Conservation (phyloP, 208 protist genomes). For the Acanthamoeba lenticulata region DNA sequence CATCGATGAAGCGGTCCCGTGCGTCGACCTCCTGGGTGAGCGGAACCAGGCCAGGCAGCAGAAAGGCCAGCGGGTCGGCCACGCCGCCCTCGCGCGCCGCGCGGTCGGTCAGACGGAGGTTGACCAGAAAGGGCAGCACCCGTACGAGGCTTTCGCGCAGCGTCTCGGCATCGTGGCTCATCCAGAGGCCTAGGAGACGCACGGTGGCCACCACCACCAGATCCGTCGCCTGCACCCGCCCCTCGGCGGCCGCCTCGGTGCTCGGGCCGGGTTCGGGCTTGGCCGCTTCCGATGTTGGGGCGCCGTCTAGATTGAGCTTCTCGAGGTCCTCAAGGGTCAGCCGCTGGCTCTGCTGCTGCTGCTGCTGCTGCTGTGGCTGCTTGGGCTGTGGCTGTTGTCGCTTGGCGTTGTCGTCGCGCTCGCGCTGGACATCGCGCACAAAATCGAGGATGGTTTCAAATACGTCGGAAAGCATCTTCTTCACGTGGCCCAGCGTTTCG, state of each 20-base stretch:
- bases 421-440: slow-evolving; percentile 9
- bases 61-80: slow-evolving; percentile 56
- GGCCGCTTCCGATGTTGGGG: not conserved
- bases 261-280: not conserved
- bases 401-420: not conserved
- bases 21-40: slow-evolving; percentile 57
- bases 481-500: not conserved
- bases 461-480: slow-evolving; percentile 35
- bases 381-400: not conserved
- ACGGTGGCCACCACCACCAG: slow-evolving; percentile 51
- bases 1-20: slow-evolving; percentile 27
- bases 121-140: slow-evolving; percentile 18
- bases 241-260: not conserved
- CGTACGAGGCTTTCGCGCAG: not conserved
- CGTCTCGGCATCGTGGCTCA: slow-evolving; percentile 59
- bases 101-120: not conserved
- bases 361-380: not conserved
- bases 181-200: slow-evolving; percentile 53
- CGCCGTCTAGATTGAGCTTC: not conserved
- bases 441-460: slow-evolving; percentile 59
- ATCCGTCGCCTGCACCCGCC: not conserved
- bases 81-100: not conserved
- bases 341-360: not conserved
- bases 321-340: slow-evolving; percentile 36
- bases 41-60: slow-evolving; percentile 36